Base-by-base conservation (phyloP, 2,329 filamentous ascomycete genomes). In the Epichloe sylvatica region DNA sequence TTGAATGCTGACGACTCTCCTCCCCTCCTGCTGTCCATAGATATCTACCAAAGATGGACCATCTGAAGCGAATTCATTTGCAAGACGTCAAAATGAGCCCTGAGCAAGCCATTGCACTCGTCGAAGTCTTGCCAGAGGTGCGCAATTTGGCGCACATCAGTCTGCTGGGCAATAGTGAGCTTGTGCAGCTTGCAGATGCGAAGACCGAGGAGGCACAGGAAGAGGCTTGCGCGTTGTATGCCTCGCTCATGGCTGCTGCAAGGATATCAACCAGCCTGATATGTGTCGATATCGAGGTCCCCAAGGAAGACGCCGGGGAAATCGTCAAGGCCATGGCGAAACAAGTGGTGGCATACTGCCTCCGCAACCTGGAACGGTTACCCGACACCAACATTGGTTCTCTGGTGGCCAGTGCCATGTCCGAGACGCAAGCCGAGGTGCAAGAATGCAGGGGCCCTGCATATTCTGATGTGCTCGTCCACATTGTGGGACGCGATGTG, bases 161-260 rank as follows among this genome's bases (percentile, higher is more conserved):
- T 60, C 77, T 97, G 3, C 70, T 94, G 38, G 86, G 92, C 56
- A 98, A 98, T 58, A 74, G 80, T 0, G 75, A 81, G 52, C 70
- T 96, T 4, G 72, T 77, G 21, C 77, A 76, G 44, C 75, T 95
- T 23, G 83, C 88, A 5, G 77, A 80, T 52, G 85, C 88, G 0
- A 84, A 75, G 46, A 86, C 86, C 5, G 87, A 92, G 58, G 81
- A 81, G 50, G 76, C 75, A 1, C 88, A 96, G 64, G 91, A 97
- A 67, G 91, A 97, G 66, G 91, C 92, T 1, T 95, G 87, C 58
- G 92, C 92, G 1, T 69, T 97, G 6, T 97, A 94, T 63, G 89
- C 92, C 1, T 95, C 90, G 2, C 74, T 97, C 19, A 83, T 95
- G 69, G 86, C 89, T 5, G 91, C 91, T 0, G 84, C 88, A 1